Evolutionary conservation across 441 rosid genomes (phyloP).

Genomic region (Metrosideros polymorpha): DNA sequence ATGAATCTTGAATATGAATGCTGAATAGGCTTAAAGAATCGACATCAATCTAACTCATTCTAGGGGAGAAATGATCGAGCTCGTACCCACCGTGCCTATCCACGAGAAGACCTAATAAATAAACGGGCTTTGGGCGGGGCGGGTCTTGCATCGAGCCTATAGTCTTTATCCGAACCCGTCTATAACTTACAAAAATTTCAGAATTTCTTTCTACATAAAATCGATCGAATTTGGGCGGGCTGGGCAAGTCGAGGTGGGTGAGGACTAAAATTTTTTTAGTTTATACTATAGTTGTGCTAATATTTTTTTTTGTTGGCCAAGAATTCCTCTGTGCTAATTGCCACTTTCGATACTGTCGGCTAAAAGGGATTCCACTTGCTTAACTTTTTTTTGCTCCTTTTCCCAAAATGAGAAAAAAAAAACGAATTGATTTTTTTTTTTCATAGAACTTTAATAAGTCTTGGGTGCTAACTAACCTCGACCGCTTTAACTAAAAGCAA

Average conservation of each 20-base stretch:
- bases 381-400: background rate
- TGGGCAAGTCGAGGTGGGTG: background rate
- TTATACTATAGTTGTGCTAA: background rate
- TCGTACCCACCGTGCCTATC: no score
- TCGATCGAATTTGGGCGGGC: background rate
- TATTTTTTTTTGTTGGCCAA: background rate
- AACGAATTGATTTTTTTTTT: background rate
- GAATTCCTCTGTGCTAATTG: background rate
- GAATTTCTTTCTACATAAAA: background rate
- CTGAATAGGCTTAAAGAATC: no score
- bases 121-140: background rate
- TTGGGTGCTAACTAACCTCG: background rate
- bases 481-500: background rate
- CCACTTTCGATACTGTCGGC: background rate
- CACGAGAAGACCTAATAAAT: no score
- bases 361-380: background rate
- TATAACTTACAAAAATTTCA: background rate
- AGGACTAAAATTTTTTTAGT: background rate
- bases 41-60: background rate
- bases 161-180: background rate
- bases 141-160: accelerated
- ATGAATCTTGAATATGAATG: accelerated
- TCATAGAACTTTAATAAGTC: background rate
- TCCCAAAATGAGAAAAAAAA: background rate
- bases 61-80: no score